Percentiles rank a stretch among this genome's conserved stretches.
Conservation (phyloP, 2,329 filamentous ascomycete species). For the Diaporthe eres region DNA sequence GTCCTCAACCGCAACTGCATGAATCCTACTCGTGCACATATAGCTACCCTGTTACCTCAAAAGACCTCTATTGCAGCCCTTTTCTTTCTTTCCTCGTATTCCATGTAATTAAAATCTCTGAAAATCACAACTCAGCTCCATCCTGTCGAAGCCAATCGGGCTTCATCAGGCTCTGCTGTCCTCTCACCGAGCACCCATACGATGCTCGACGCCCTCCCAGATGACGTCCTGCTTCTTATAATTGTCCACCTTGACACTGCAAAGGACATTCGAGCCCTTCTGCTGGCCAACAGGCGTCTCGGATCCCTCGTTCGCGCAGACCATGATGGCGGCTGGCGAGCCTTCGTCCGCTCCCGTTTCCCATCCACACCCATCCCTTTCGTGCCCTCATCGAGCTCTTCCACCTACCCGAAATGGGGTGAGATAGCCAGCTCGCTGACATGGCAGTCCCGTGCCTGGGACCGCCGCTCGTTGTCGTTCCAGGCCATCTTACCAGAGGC, state of each 20-base stretch:
- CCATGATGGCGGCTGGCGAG: conserved; percentile 61
- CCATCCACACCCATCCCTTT: conserved; percentile 55
- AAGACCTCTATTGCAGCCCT: rapidly evolving
- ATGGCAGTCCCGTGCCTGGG: conserved; percentile 67
- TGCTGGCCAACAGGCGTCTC: conserved; percentile 55
- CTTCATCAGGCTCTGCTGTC: not conserved
- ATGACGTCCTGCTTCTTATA: conserved; percentile 66
- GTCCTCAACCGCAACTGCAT: not conserved
- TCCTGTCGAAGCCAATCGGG: not conserved
- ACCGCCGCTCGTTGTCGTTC: conserved; percentile 60
- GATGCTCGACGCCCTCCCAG: conserved; percentile 59
- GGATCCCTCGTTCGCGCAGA: conserved; percentile 52
- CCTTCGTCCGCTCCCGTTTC: conserved; percentile 63
- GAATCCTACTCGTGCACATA: not conserved
- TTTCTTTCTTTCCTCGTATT: not conserved
- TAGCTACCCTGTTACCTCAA: not conserved
- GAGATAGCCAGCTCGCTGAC: conserved; percentile 62
- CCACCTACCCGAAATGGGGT: conserved; percentile 50
- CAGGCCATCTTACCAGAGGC: conserved; percentile 49
- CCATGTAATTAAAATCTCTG: not conserved
- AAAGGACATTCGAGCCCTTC: conserved; percentile 60
- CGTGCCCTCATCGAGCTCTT: conserved; percentile 16
- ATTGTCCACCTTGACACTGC: conserved; percentile 63
- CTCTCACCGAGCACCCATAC: conserved; percentile 21
- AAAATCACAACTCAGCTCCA: not conserved